These are phyloP conservation scores for Gautieria morchelliformis DNA, from an alignment of 768 basidiomycete genomes.

Conservation along the genomic window DNA sequence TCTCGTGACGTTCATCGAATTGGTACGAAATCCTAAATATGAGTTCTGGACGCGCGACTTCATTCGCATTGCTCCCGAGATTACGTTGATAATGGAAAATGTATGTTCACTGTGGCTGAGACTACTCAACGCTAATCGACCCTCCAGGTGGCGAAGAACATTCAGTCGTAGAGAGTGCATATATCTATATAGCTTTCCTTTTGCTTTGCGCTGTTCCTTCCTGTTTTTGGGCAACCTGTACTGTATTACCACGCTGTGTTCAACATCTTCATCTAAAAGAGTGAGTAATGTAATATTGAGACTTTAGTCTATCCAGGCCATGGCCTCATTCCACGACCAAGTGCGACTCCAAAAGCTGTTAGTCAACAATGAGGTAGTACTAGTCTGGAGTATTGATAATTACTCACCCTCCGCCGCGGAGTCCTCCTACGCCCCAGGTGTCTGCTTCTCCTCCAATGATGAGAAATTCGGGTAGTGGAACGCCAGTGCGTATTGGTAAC, in stretches of 20 bases:
- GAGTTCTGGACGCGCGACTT: conserved; percentile 89
- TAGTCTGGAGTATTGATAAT: not conserved
- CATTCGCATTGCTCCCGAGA: conserved; percentile 76
- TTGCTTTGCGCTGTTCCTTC: conserved; percentile 15
- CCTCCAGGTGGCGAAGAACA: conserved; percentile 8
- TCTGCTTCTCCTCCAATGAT: conserved; percentile 47
- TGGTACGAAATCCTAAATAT: conserved; percentile 83
- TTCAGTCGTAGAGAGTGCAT: conserved; percentile 7
- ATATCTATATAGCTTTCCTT: conserved; percentile 9
- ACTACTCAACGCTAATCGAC: not conserved
- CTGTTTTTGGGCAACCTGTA: conserved; percentile 14
- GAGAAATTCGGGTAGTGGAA: conserved; percentile 71
- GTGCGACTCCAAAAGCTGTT: conserved; percentile 21
- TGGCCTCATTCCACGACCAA: conserved; percentile 21
- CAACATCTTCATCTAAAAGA: conserved; percentile 7
- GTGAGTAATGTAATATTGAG: conserved; percentile 12
- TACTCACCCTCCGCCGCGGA: conserved; percentile 67
- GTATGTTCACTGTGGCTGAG: conserved; percentile 35
- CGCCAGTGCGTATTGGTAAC: conserved; percentile 78
- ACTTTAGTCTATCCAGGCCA: conserved; percentile 22
- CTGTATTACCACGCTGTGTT: conserved; percentile 12
- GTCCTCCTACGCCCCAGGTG: conserved; percentile 56
- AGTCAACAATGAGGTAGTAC: not conserved
- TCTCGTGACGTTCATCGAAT: conserved; percentile 85
- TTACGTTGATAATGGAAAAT: conserved; percentile 75